Percentiles rank a stretch among this genome's conserved stretches.
phyloP scores from a whole-genome alignment of 169 alveolate genomes.

The Ichthyophthirius multifiliis region DNA sequence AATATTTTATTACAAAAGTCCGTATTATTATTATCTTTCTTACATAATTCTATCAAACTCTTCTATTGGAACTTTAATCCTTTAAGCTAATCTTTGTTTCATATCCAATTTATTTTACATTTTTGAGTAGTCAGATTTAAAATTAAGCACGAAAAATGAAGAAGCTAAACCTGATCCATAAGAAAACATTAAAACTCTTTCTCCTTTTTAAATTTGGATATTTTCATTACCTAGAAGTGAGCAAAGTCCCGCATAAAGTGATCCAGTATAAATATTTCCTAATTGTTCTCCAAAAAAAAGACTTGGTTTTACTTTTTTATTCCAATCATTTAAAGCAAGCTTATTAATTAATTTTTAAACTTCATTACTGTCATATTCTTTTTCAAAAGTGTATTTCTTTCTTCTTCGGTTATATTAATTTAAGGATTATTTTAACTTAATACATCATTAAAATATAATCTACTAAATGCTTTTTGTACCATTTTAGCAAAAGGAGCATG shows the following conservation, averaged over 20 bases:
- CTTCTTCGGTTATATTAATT: background rate
- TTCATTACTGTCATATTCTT: slow-evolving; percentile 16
- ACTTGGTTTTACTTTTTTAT: slow-evolving; percentile 64
- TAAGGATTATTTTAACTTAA: background rate
- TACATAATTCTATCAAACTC: slow-evolving; percentile 40
- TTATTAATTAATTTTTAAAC: slow-evolving; percentile 40
- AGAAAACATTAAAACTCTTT: slow-evolving; percentile 76
- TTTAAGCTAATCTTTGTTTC: background rate
- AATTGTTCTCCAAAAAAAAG: slow-evolving; percentile 57
- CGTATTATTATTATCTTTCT: slow-evolving; percentile 28
- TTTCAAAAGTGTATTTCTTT: background rate
- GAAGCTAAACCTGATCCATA: slow-evolving; percentile 89
- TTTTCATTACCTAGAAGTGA: slow-evolving; percentile 53
- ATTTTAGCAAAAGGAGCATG: slow-evolving; percentile 83
- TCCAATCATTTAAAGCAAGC: slow-evolving; percentile 51
- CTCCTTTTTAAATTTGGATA: slow-evolving; percentile 51
- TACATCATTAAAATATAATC: slow-evolving; percentile 36
- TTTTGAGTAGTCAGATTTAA: background rate
- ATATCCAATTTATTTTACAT: background rate
- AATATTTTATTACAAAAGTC: too few relatives aligned
- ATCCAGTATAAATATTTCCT: slow-evolving; percentile 85
- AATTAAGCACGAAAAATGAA: slow-evolving; percentile 60
- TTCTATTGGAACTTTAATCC: slow-evolving; percentile 17
- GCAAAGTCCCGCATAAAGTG: slow-evolving; percentile 68
- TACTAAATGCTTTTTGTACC: slow-evolving; percentile 74